Base-by-base conservation (phyloP, 345 rosid species). In the Rhizophora apiculata region DNA sequence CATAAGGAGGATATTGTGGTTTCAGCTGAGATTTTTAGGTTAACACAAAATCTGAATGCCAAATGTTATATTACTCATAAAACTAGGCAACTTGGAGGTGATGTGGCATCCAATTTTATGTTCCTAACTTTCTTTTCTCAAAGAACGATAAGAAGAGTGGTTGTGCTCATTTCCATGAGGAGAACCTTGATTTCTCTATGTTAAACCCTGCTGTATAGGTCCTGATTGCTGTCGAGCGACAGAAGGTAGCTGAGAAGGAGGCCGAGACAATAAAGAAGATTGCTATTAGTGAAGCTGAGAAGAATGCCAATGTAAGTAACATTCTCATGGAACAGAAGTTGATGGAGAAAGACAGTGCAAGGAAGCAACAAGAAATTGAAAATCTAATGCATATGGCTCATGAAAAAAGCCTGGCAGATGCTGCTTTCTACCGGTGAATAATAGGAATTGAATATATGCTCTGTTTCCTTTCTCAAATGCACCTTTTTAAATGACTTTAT, bases 271-370 rank as follows among this genome's bases (percentile, higher is more conserved):
- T 32, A 32, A 91, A 89, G 75, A 94, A 88, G 82, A 88, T 91
- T 89, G 96, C 96, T 52, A 84, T 91, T 60, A 91, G 97, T 77
- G 97, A 88, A 81, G 98, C 98, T 20, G 91, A 94, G 81, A 91
- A 91, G 78, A 82, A 84, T 52, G 89, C 97, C 68, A 84, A 82
- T 59, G 96, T 88, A 16, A 88, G 98, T 83, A 89, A 67, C 87
- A 94, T 94, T 62, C 77, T 81, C 37, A 89, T 94, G 98, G 88
- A 85, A 39, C 97, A 89, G 76, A 89, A 87, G 83, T 60, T 91
- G 81, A 91, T 83, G 80, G 97, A 93, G 87, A 94, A 88, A 77
- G 96, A 88, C 74, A 86, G 96, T 74, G 60, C 89, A 19, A 72
- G 90, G 72, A 85, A 67, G 79, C 91, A 91, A 84, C 83, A 91